phyloP scores from a whole-genome alignment of 768 basidiomycete species.

The Russula foetens region DNA sequence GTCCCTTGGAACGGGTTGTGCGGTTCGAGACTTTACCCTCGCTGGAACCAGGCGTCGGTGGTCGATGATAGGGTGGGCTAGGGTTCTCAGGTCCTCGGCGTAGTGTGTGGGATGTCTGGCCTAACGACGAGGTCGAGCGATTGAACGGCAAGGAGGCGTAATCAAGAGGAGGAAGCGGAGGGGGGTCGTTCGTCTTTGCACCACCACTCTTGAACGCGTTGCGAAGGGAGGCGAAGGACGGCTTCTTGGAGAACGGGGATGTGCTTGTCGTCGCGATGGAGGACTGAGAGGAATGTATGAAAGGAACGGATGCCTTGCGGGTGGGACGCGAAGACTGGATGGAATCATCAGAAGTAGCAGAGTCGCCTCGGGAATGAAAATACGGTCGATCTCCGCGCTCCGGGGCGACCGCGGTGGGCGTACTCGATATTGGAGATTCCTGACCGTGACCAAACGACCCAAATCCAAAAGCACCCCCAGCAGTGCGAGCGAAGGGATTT shows the following conservation, averaged over 20 bases:
- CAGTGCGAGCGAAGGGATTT: constrained; percentile 60
- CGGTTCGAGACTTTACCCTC: constrained; percentile 32
- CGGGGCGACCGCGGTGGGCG: constrained; percentile 35
- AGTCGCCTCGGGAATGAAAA: constrained; percentile 75
- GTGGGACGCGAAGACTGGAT: constrained; percentile 42
- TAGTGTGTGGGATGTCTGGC: constrained; percentile 33
- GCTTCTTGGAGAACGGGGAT: constrained; percentile 66
- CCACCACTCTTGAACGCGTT: constrained; percentile 78
- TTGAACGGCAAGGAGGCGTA: constrained; percentile 69
- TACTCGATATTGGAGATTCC: constrained; percentile 58
- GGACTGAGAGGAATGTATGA: constrained; percentile 63
- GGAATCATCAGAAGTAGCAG: constrained; percentile 71
- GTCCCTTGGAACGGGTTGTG: constrained; percentile 44
- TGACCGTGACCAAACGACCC: constrained; percentile 36
- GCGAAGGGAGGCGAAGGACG: constrained; percentile 79
- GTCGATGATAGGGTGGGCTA: constrained; percentile 48
- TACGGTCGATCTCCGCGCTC: constrained; percentile 50
- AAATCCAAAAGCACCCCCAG: constrained; percentile 27
- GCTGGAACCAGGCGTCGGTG: constrained; percentile 51
- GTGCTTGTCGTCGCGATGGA: constrained; percentile 40
- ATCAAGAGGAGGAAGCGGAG: constrained; percentile 70
- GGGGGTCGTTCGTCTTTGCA: constrained; percentile 47
- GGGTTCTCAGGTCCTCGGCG: constrained; percentile 35
- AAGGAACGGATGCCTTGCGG: constrained; percentile 42
- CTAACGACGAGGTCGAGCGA: constrained; percentile 71